Evolutionary conservation across 2,329 filamentous ascomycete species (phyloP).

Genomic region (Pseudogymnoascus verrucosus): DNA sequence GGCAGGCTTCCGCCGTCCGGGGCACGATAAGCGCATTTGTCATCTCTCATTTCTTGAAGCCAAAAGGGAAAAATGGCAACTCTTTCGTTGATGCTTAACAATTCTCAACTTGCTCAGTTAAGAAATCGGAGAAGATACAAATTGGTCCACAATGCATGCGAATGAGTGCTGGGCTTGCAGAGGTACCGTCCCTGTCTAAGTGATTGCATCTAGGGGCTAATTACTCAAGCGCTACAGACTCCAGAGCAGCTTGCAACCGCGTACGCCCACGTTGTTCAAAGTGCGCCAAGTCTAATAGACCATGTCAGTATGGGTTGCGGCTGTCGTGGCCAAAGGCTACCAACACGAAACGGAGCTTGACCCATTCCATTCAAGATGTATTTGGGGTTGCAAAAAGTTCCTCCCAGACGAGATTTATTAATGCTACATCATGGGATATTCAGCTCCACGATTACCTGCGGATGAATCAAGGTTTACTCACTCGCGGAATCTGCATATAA

Average conservation of each 20-base stretch:
- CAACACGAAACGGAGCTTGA: slow-evolving; percentile 19
- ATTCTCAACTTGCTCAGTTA: slow-evolving; percentile 12
- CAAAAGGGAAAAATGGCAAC: slow-evolving; percentile 13
- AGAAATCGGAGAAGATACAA: slow-evolving; percentile 8
- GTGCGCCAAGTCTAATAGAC: slow-evolving; percentile 16
- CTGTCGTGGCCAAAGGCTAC: slow-evolving; percentile 20
- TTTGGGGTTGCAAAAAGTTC: slow-evolving; percentile 15
- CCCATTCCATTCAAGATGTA: slow-evolving; percentile 17
- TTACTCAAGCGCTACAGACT: slow-evolving; percentile 17
- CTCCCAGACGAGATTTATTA: slow-evolving; percentile 18
- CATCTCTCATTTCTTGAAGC: slow-evolving; percentile 5
- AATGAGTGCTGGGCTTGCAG: slow-evolving; percentile 20
- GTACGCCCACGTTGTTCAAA: slow-evolving; percentile 17
- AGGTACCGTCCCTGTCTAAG: slow-evolving; percentile 17
- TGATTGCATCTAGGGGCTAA: slow-evolving; percentile 7
- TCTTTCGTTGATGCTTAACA: slow-evolving; percentile 13
- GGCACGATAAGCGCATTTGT: neutral
- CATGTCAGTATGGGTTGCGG: slow-evolving; percentile 20
- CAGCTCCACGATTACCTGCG: slow-evolving; percentile 19
- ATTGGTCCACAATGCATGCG: slow-evolving; percentile 15
- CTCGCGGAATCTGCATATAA: slow-evolving; percentile 15
- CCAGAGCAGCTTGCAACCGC: slow-evolving; percentile 16
- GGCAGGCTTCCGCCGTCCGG: neutral
- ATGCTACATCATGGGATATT: slow-evolving; percentile 21
- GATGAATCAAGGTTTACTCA: slow-evolving; percentile 20